These are phyloP conservation scores for Polysphondylium violaceum DNA, from an alignment of 78 protist species.

Conservation along the genomic window DNA sequence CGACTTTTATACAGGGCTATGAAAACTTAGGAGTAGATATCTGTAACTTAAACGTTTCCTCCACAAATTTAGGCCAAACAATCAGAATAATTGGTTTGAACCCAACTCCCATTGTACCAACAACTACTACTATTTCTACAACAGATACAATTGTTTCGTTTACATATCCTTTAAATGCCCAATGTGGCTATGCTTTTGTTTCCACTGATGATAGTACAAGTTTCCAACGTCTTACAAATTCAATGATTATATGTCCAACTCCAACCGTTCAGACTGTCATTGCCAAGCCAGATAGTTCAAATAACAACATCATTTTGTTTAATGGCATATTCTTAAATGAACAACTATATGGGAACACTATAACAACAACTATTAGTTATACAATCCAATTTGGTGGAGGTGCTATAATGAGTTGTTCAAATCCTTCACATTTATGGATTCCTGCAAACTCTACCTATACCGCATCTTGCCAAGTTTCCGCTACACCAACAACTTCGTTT, in stretches of 20 bases:
- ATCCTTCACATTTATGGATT: neutral
- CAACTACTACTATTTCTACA: neutral
- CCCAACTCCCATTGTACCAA: neutral
- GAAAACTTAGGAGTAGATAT: neutral
- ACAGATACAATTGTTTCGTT: neutral
- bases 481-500: neutral
- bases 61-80: neutral
- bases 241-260: neutral
- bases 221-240: neutral
- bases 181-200: neutral
- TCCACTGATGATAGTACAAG: neutral
- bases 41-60: too few species aligned
- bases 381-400: neutral
- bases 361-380: neutral
- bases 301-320: neutral
- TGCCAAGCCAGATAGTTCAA: neutral
- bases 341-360: neutral
- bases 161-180: neutral
- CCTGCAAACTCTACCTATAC: neutral
- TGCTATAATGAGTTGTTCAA: neutral
- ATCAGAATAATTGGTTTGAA: too few species aligned
- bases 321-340: neutral
- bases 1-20: neutral
- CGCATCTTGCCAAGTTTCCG: neutral
- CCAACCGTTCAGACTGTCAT: neutral